Conservation (phyloP, 164 flowering plant species). For the Akebia trifoliata region DNA sequence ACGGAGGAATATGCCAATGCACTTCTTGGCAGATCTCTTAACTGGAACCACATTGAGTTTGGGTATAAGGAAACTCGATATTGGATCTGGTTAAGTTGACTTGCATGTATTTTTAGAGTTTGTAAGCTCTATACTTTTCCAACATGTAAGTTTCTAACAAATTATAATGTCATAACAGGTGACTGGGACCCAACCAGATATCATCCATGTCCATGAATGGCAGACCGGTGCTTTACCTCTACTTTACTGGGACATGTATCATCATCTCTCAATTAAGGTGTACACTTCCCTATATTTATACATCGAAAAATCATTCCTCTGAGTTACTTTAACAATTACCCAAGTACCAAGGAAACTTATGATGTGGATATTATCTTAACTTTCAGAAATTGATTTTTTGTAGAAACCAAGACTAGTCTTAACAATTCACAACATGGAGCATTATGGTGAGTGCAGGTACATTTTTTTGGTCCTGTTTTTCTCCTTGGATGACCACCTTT, state of each 20-base stretch:
- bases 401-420: slow-evolving; percentile 62
- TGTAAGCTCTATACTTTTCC: background rate
- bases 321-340: too few species aligned
- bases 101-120: background rate
- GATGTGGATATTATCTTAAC: background rate
- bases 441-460: slow-evolving; percentile 69
- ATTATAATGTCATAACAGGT: slow-evolving; percentile 30
- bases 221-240: slow-evolving; percentile 56
- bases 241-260: slow-evolving; percentile 77
- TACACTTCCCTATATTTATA: background rate
- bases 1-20: too few species aligned
- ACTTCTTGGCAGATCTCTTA: too few species aligned
- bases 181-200: slow-evolving; percentile 54
- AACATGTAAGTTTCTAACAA: slow-evolving; percentile 1
- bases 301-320: too few species aligned
- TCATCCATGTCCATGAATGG: slow-evolving; percentile 74
- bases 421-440: slow-evolving; percentile 76
- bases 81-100: background rate
- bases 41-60: too few species aligned
- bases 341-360: background rate
- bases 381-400: slow-evolving; percentile 1
- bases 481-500: background rate
- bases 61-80: background rate
- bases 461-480: slow-evolving; percentile 7
- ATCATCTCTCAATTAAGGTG: slow-evolving; percentile 51